phyloP scores from a whole-genome alignment of 352 stramenopile species.

The Globisporangium recalcitrans region DNA sequence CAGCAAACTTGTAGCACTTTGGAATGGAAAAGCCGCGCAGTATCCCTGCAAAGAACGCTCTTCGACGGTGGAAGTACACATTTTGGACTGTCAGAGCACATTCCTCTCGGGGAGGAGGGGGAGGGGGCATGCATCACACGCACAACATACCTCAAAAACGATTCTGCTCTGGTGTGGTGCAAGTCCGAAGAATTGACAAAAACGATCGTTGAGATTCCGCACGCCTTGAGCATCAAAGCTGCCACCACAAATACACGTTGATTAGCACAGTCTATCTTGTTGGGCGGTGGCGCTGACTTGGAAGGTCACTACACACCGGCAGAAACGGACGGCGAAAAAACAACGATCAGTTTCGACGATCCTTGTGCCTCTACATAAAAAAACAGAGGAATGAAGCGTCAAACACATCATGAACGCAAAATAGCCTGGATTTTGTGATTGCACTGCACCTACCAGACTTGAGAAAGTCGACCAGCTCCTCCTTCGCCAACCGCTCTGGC shows the following conservation, averaged over 20 bases:
- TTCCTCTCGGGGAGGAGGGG: background rate
- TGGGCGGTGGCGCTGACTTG: no score
- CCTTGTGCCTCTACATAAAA: conserved; percentile 7
- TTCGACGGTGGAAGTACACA: conserved; percentile 20
- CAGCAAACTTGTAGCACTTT: conserved; percentile 31
- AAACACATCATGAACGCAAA: background rate
- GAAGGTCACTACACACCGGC: conserved; percentile 19
- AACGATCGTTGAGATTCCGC: conserved; percentile 44
- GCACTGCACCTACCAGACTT: conserved; percentile 19
- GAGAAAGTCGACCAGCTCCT: conserved; percentile 27
- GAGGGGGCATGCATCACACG: background rate
- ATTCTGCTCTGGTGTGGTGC: conserved; percentile 29
- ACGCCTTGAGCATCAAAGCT: conserved; percentile 49
- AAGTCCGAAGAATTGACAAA: conserved; percentile 45
- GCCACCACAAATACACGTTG: background rate
- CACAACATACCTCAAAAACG: conserved; percentile 44
- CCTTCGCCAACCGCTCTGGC: conserved; percentile 23
- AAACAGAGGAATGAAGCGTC: background rate
- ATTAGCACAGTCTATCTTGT: background rate
- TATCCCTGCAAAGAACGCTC: conserved; percentile 45
- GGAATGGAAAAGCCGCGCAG: conserved; percentile 35
- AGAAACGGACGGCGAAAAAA: conserved; percentile 26
- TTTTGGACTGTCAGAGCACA: background rate
- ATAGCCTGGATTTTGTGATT: background rate
- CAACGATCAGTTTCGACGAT: conserved; percentile 29